Base-by-base conservation (phyloP, 2,329 filamentous ascomycete genomes). In the Seiridium unicorne region DNA sequence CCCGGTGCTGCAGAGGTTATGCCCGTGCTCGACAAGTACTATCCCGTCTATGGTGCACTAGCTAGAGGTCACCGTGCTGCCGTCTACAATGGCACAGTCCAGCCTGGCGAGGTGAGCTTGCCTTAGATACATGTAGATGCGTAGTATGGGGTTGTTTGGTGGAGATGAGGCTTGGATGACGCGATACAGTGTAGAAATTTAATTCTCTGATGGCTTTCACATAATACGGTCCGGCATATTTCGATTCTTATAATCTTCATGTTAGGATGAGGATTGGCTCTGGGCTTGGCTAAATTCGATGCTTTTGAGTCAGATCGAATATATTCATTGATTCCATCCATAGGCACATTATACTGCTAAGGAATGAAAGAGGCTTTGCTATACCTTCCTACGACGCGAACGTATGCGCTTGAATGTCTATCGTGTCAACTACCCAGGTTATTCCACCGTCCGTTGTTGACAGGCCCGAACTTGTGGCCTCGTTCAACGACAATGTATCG, bases 31-130 rank as follows among this genome's bases (percentile, higher is more conserved):
- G 86, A 89, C 70, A 77, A 77, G 74, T 89, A 88, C 68, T 78
- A 84, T 69, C 88, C 89, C 2, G 84, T 81, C 35, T 91, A 90
- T 70, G 87, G 85, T 1, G 80, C 83, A 69, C 70, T 90, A 57
- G 87, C 88, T 31, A 76, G 88, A 58, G 81, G 77, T 5, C 88
- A 91, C 69, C 81, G 78, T 4, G 84, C 81, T 9, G 86, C 88
- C 4, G 76, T 89, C 46, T 67, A 78, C 58, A 86, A 87, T 53
- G 88, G 88, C 0, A 85, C 82, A 0, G 64, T 90, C 8, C 68
- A 81, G 13, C 78, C 83, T 1, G 85, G 87, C 0, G 82, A 90
- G 75, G 76, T 71, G 32, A 44, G 54, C 3, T 57, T 70, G 42
- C 64, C 67, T 55, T 68, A 60, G 42, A 57, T 36, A 2, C 9